Percentiles rank a stretch among this genome's conserved stretches.
Evolutionary conservation across 768 basidiomycete genomes (phyloP).

Genomic region (Gautieria morchelliformis): DNA sequence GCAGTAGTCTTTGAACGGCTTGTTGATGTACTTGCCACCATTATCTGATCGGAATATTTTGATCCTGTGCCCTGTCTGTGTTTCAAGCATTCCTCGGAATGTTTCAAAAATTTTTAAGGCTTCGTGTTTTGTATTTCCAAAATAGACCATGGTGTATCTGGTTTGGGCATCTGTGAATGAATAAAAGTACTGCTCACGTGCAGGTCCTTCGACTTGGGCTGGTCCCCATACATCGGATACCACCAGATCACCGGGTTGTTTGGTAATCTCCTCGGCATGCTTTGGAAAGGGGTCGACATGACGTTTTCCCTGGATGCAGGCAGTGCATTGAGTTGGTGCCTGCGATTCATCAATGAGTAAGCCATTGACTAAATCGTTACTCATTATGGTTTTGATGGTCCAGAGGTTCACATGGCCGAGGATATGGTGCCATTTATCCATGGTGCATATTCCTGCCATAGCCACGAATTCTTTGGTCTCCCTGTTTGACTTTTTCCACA

Average conservation of each 20-base stretch:
- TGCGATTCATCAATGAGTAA: not conserved
- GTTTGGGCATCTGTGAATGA: not conserved
- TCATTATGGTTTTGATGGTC: not conserved
- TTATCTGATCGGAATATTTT: not conserved
- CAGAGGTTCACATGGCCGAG: too few relatives aligned
- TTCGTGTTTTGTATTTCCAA: not conserved
- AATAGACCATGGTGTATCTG: not conserved
- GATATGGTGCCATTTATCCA: too few relatives aligned
- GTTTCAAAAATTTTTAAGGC: not conserved
- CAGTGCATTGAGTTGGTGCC: not conserved
- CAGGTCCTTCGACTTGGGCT: not conserved
- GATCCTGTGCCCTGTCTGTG: not conserved
- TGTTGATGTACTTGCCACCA: constrained; percentile 10
- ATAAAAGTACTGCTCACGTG: not conserved
- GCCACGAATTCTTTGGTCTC: too few relatives aligned
- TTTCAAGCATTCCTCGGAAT: not conserved
- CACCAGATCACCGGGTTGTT: not conserved
- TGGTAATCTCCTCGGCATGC: not conserved
- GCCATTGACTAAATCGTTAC: not conserved
- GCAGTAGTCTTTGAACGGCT: constrained; percentile 15
- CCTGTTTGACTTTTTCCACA: not conserved
- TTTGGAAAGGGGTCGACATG: not conserved
- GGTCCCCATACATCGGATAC: not conserved
- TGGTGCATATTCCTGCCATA: too few relatives aligned
- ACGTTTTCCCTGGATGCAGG: not conserved